phyloP scores from a whole-genome alignment of 192 early-diverging fungal genomes.

The Chytriomyces sp. region DNA sequence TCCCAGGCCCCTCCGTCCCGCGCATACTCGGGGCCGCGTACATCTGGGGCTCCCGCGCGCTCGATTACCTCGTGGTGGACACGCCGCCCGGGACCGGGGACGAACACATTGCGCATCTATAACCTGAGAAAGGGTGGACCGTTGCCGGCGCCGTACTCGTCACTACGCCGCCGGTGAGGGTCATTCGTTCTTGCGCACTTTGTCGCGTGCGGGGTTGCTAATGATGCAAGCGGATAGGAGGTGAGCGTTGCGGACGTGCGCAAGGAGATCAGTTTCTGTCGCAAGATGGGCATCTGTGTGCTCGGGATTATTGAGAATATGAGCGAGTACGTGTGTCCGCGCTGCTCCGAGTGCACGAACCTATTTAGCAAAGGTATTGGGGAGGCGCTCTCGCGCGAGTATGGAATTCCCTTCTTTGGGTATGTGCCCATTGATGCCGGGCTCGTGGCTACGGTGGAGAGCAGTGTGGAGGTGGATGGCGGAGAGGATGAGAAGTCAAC shows the following conservation, averaged over 20 bases:
- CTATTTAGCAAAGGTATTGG: conserved; percentile 58
- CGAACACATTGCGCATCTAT: conserved; percentile 90
- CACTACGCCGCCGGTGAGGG: conserved; percentile 78
- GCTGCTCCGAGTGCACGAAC: conserved; percentile 66
- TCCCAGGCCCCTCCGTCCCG: conserved; percentile 93
- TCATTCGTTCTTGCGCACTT: background rate
- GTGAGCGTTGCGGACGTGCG: conserved; percentile 79
- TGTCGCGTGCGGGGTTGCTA: background rate
- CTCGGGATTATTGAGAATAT: conserved; percentile 97
- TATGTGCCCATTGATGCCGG: conserved; percentile 53
- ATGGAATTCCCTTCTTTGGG: conserved; percentile 46
- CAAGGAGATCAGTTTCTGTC: conserved; percentile 96
- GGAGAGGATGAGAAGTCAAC: background rate
- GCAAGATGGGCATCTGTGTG: conserved; percentile 84
- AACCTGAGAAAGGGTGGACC: conserved; percentile 64
- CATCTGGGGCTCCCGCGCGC: conserved; percentile 70
- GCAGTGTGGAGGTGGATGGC: conserved; percentile 25
- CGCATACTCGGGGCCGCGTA: conserved; percentile 82
- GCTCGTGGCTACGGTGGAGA: conserved; percentile 50
- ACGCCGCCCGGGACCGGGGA: conserved; percentile 97
- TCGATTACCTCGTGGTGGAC: conserved; percentile 93
- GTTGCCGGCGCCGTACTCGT: conserved; percentile 89
- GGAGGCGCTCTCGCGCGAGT: conserved; percentile 46
- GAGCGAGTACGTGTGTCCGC: conserved; percentile 95
- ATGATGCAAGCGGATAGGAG: conserved; percentile 28